A percentile compares a stretch with the other conserved stretches of the same genome.
Conservation (phyloP, 73 alveolate species). For the Paramecium octaurelia region DNA sequence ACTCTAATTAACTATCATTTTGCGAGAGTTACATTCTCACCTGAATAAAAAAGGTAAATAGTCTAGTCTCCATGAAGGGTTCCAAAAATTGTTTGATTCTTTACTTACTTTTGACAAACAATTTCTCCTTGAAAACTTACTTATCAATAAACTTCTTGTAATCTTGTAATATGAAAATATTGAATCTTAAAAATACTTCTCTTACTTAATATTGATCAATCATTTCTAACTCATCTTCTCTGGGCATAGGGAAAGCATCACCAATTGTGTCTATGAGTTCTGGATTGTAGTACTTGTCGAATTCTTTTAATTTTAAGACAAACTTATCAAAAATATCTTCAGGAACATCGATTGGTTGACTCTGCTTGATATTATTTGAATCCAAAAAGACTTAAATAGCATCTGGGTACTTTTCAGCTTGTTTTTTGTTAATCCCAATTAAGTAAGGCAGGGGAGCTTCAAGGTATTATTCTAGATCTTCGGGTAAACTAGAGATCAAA, state of each 20-base stretch:
- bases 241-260: slow-evolving; percentile 5
- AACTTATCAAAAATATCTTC: neutral
- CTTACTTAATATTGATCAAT: slow-evolving; percentile 8
- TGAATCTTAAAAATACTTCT: neutral
- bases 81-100: neutral
- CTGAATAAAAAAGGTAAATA: neutral
- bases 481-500: slow-evolving; percentile 41
- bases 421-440: slow-evolving; percentile 1
- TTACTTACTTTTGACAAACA: neutral
- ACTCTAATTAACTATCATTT: neutral
- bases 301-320: neutral
- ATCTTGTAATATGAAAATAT: neutral
- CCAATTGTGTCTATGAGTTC: neutral
- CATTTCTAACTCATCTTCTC: neutral
- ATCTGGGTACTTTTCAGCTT: neutral
- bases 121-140: neutral
- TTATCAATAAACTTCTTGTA: neutral
- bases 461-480: slow-evolving; percentile 24
- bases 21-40: neutral
- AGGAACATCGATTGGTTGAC: neutral
- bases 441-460: slow-evolving; percentile 59
- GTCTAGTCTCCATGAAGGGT: neutral
- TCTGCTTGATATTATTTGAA: neutral
- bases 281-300: neutral
- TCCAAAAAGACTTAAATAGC: slow-evolving; percentile 2